phyloP scores from a whole-genome alignment of 2,329 filamentous ascomycete genomes.

The Dendryphion nanum region DNA sequence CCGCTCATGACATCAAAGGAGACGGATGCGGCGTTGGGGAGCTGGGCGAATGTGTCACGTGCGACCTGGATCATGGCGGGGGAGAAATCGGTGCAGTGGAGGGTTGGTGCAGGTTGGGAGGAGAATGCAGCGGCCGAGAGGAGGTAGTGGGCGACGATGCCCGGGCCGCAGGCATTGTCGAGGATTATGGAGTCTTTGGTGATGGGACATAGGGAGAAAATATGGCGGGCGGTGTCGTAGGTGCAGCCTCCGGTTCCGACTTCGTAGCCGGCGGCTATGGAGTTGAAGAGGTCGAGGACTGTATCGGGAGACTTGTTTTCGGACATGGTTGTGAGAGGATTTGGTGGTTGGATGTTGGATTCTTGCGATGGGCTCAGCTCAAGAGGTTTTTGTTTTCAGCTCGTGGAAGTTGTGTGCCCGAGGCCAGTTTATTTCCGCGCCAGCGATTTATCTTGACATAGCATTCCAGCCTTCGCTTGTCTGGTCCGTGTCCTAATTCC shows the following conservation, averaged over 20 bases:
- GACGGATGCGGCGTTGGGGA: neutral
- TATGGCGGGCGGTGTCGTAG: constrained; percentile 11
- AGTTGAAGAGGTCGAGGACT: neutral
- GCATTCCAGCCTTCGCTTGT: no score
- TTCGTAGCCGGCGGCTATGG: constrained; percentile 9
- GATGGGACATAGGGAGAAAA: constrained; percentile 9
- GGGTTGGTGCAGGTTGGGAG: constrained; percentile 2
- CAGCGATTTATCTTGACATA: no score
- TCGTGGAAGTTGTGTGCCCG: no score
- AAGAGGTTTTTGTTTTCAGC: no score
- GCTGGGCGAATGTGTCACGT: neutral
- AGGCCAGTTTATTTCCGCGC: no score
- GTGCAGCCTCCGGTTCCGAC: constrained; percentile 15
- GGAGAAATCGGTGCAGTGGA: constrained; percentile 10
- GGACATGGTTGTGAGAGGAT: no score
- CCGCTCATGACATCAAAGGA: neutral
- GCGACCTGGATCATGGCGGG: constrained; percentile 9
- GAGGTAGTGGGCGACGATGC: constrained; percentile 18
- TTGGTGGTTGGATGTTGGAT: no score
- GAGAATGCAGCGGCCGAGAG: neutral
- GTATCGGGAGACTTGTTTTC: no score
- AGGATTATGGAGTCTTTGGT: constrained; percentile 13
- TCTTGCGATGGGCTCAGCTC: no score
- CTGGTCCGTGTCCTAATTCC: no score
- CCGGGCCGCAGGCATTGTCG: constrained; percentile 28